These are phyloP conservation scores for Batkoa obscura DNA, from an alignment of 371 early-diverging fungal species.

Conservation along the genomic window DNA sequence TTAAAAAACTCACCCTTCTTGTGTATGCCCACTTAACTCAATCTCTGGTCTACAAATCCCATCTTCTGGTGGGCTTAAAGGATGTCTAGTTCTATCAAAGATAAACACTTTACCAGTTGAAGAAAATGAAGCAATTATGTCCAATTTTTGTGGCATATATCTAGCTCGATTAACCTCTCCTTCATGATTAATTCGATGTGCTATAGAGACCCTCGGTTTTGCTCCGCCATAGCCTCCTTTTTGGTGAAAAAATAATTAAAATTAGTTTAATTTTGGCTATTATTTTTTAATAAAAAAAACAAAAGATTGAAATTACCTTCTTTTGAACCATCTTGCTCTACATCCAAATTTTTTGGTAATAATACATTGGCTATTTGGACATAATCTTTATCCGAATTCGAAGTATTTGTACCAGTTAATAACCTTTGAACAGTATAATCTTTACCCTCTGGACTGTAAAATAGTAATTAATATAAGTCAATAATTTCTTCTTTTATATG, in stretches of 20 bases:
- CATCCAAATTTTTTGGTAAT: slow-evolving; percentile 41
- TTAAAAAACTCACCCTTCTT: slow-evolving; percentile 79
- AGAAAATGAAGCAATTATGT: slow-evolving; percentile 90
- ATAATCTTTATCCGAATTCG: slow-evolving; percentile 85
- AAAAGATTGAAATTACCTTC: neutral
- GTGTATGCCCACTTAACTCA: slow-evolving; percentile 67
- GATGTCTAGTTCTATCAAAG: slow-evolving; percentile 93
- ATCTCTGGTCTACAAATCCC: slow-evolving; percentile 72
- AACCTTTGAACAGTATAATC: slow-evolving; percentile 74
- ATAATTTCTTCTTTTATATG: neutral
- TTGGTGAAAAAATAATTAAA: slow-evolving; percentile 20
- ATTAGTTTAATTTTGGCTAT: slow-evolving; percentile 4
- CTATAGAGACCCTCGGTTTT: slow-evolving; percentile 67
- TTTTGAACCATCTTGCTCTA: neutral
- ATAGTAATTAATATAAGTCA: neutral
- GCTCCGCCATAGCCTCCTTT: slow-evolving; percentile 57
- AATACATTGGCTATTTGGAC: slow-evolving; percentile 77
- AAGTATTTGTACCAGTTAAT: slow-evolving; percentile 92
- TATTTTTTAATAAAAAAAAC: slow-evolving; percentile 2
- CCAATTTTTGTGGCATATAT: slow-evolving; percentile 81
- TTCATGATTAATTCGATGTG: slow-evolving; percentile 79
- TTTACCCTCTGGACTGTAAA: slow-evolving; percentile 65
- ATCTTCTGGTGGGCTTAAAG: slow-evolving; percentile 46
- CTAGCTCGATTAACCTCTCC: slow-evolving; percentile 92
- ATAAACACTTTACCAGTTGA: slow-evolving; percentile 76